Evolutionary conservation across 192 early-diverging fungal species (phyloP).

Genomic region (Phlyctochytrium planicorne): DNA sequence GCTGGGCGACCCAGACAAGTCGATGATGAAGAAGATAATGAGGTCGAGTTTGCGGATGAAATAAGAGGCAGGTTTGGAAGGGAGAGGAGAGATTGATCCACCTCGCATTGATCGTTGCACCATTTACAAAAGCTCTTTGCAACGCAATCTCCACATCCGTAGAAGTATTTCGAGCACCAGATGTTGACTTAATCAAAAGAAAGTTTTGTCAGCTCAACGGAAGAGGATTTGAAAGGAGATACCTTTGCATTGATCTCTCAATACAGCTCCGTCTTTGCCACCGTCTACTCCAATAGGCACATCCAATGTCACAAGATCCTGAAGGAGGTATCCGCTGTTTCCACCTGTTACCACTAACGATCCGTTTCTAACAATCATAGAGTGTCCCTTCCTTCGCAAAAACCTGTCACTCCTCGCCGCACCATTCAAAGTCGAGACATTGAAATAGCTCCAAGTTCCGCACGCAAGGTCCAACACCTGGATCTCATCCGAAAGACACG

Average conservation of each 20-base stretch:
- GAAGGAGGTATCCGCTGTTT: constrained; percentile 13
- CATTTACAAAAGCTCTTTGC: constrained; percentile 11
- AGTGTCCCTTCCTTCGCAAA: constrained; percentile 18
- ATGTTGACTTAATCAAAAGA: constrained; percentile 1
- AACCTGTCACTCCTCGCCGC: neutral
- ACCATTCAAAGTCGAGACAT: neutral
- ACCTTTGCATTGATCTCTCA: constrained; percentile 11
- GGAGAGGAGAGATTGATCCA: too few species aligned
- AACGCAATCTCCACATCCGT: constrained; percentile 17
- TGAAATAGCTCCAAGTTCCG: constrained; percentile 17
- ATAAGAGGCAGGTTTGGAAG: too few species aligned
- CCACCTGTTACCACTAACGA: constrained; percentile 13
- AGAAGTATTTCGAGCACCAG: constrained; percentile 15
- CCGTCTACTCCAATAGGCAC: too few species aligned
- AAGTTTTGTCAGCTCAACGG: too few species aligned
- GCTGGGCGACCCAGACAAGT: too few species aligned
- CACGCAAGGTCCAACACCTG: constrained; percentile 18
- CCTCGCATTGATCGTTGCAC: constrained; percentile 17
- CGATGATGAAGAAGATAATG: too few species aligned
- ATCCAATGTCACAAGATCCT: constrained; percentile 7
- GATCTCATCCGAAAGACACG: constrained; percentile 24
- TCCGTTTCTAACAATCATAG: constrained; percentile 2
- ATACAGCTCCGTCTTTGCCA: too few species aligned
- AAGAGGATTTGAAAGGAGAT: too few species aligned
- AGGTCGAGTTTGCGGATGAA: too few species aligned